Evolutionary conservation across 305 asterid genomes (phyloP).

Genomic region (Solanum hybrid): DNA sequence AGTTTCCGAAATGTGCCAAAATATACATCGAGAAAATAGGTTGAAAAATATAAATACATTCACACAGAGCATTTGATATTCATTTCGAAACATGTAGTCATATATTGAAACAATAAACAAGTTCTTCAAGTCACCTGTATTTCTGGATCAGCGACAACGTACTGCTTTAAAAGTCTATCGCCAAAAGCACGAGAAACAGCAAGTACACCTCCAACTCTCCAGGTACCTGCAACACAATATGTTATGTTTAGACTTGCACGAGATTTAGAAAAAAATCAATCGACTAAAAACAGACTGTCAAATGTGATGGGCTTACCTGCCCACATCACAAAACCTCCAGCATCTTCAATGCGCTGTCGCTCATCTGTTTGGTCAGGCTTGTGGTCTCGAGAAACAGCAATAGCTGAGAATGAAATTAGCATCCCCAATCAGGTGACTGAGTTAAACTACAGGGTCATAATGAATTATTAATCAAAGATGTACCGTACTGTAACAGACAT

Average conservation of each 20-base stretch:
- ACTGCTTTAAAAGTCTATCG: constrained; percentile 74
- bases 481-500: background rate
- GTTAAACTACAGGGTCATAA: background rate
- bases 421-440: constrained; percentile 4
- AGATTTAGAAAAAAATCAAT: background rate
- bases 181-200: constrained; percentile 97
- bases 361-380: constrained; percentile 86
- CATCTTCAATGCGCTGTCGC: constrained; percentile 77
- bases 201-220: constrained; percentile 96
- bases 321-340: constrained; percentile 98
- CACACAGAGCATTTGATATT: background rate
- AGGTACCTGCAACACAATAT: constrained; percentile 47
- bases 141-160: constrained; percentile 92
- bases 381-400: constrained; percentile 86
- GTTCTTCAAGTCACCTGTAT: constrained; percentile 43
- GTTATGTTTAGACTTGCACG: background rate
- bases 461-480: background rate
- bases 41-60: background rate
- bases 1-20: background rate
- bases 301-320: constrained; percentile 41
- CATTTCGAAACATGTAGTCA: background rate
- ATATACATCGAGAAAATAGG: background rate
- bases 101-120: background rate
- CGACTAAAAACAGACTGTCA: background rate
- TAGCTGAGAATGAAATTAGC: constrained; percentile 39